These are phyloP conservation scores for Annulohypoxylon maeteangense DNA, from an alignment of 495 filamentous ascomycete genomes.

Conservation along the genomic window DNA sequence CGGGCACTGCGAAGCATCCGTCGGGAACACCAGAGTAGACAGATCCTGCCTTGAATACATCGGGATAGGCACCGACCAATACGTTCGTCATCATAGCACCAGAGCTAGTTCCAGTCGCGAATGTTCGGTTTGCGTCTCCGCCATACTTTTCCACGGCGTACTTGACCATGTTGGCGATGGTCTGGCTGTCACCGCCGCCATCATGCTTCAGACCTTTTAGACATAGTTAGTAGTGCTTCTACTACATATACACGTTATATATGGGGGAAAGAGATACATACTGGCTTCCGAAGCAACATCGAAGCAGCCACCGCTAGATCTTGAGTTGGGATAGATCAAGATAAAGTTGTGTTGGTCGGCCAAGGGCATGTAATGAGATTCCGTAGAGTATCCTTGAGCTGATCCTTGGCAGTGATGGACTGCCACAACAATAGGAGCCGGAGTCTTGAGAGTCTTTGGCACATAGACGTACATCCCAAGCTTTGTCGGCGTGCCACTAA, in stretches of 20 bases:
- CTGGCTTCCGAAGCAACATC: slow-evolving; percentile 48
- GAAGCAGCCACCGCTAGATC: slow-evolving; percentile 48
- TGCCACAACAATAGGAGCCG: slow-evolving; percentile 65
- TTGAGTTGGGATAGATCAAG: slow-evolving; percentile 53
- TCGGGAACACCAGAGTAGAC: slow-evolving; percentile 62
- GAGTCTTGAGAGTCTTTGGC: slow-evolving; percentile 60
- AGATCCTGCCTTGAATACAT: slow-evolving; percentile 62
- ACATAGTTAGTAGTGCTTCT: not conserved
- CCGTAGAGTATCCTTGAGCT: slow-evolving; percentile 59
- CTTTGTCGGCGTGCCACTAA: slow-evolving; percentile 57
- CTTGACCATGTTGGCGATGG: slow-evolving; percentile 69
- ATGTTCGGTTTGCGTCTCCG: slow-evolving; percentile 61
- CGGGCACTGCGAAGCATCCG: slow-evolving; percentile 59
- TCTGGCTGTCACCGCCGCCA: slow-evolving; percentile 66
- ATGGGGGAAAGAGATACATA: slow-evolving; percentile 17
- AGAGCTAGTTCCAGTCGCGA: slow-evolving; percentile 62
- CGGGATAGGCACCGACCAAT: slow-evolving; percentile 60
- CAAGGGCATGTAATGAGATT: slow-evolving; percentile 55
- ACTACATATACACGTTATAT: slow-evolving; percentile 15
- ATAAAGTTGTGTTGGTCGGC: slow-evolving; percentile 42
- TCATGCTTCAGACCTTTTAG: slow-evolving; percentile 60
- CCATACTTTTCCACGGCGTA: slow-evolving; percentile 62
- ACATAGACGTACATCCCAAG: slow-evolving; percentile 67
- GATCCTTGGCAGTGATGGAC: slow-evolving; percentile 67
- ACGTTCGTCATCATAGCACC: slow-evolving; percentile 70